Conservation (phyloP, 2,329 filamentous ascomycete species). For the Beauveria pseudobassiana region DNA sequence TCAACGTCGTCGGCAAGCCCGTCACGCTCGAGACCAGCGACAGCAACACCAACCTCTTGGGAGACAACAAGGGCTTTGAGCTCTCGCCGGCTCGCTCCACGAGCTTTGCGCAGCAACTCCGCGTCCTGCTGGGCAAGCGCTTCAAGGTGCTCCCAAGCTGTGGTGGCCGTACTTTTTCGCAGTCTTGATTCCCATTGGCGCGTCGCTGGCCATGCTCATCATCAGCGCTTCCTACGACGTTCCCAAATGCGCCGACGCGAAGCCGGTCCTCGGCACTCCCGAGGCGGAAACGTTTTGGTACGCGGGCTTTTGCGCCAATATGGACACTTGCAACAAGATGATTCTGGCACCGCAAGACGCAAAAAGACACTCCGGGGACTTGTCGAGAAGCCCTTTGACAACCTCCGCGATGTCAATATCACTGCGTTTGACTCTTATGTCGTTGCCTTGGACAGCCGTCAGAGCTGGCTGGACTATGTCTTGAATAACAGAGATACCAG, state of each 20-base stretch:
- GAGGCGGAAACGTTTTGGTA: background rate
- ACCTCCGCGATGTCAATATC: background rate
- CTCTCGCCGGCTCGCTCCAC: background rate
- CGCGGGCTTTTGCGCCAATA: background rate
- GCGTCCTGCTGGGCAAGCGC: constrained; percentile 67
- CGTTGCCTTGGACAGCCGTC: background rate
- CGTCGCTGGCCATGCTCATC: background rate
- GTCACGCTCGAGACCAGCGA: constrained; percentile 6
- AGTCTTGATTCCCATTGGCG: constrained; percentile 35
- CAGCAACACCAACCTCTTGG: background rate
- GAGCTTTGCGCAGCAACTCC: constrained; percentile 42
- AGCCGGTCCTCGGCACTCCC: background rate
- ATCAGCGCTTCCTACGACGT: background rate
- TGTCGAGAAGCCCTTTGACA: background rate
- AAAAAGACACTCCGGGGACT: background rate
- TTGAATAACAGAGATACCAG: background rate
- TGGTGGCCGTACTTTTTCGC: constrained; percentile 67
- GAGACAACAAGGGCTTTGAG: constrained; percentile 4
- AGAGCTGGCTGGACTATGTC: background rate
- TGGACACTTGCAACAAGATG: background rate
- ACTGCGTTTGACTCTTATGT: background rate
- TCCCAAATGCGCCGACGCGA: background rate
- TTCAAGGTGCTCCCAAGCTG: constrained; percentile 63
- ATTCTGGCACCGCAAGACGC: background rate
- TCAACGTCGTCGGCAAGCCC: constrained; percentile 19